A percentile compares a stretch with the other conserved stretches of the same genome.
Evolutionary conservation across 2,329 filamentous ascomycete genomes (phyloP).

Genomic region (Fusarium sp.): DNA sequence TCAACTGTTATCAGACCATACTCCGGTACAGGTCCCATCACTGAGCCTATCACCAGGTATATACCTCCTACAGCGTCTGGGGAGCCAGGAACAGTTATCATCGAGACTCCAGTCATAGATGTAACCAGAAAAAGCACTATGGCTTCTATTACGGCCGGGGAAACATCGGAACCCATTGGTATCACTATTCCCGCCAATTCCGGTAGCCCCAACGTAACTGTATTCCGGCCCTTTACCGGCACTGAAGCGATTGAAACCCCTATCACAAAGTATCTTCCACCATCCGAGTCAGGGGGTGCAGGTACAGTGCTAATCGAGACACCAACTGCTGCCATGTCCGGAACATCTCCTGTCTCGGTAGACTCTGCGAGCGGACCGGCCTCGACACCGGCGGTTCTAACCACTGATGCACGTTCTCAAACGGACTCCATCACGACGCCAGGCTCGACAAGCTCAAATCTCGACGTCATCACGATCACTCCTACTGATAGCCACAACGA

Average conservation of each 20-base stretch:
- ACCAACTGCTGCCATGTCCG: neutral
- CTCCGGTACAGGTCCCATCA: constrained; percentile 8
- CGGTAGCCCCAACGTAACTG: constrained; percentile 1
- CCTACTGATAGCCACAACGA: constrained; percentile 25
- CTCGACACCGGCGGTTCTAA: constrained; percentile 5
- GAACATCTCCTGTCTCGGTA: neutral
- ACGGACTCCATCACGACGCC: neutral
- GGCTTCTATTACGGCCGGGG: neutral
- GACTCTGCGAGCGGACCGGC: neutral
- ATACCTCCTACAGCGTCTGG: neutral
- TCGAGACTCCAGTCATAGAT: constrained; percentile 1
- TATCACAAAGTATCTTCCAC: neutral
- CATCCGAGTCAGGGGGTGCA: neutral
- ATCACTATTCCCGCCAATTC: constrained; percentile 6
- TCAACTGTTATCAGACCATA: constrained; percentile 14
- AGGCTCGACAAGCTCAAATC: constrained; percentile 1
- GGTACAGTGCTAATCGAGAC: constrained; percentile 13
- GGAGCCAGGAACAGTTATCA: constrained; percentile 10
- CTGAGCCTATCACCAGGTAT: constrained; percentile 10
- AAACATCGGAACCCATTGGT: neutral
- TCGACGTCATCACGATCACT: constrained; percentile 21
- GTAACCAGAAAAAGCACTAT: neutral
- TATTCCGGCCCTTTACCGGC: neutral
- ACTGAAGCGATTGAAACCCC: neutral
- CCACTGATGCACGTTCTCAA: too few species aligned